A percentile compares a stretch with the other conserved stretches of the same genome.
Evolutionary conservation across 2,329 filamentous ascomycete species (phyloP).

Genomic region (Xylariaceae sp.): DNA sequence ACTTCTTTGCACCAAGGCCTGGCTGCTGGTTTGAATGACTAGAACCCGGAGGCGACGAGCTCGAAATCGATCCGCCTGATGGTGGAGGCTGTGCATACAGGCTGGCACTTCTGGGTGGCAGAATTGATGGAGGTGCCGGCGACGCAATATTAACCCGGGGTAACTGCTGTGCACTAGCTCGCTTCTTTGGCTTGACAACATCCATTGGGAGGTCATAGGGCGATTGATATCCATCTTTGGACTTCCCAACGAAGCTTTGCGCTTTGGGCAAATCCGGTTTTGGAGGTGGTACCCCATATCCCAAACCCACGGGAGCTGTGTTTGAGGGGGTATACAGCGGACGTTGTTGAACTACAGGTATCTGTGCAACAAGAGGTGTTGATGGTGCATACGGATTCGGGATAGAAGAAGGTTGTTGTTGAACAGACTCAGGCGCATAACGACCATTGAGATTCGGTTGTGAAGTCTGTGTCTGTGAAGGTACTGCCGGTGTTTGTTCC

Average conservation of each 20-base stretch:
- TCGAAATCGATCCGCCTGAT: slow-evolving; percentile 34
- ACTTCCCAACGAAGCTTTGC: slow-evolving; percentile 88
- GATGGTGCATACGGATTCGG: slow-evolving; percentile 58
- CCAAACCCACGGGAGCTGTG: slow-evolving; percentile 40
- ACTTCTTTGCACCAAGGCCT: slow-evolving; percentile 42
- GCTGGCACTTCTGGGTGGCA: slow-evolving; percentile 69
- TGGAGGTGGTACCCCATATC: slow-evolving; percentile 48
- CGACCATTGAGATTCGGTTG: slow-evolving; percentile 43
- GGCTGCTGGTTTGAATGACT: slow-evolving; percentile 46
- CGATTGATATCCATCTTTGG: slow-evolving; percentile 90
- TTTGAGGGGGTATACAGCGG: slow-evolving; percentile 40
- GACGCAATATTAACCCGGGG: slow-evolving; percentile 48
- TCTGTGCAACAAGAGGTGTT: slow-evolving; percentile 46
- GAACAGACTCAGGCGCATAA: slow-evolving; percentile 42
- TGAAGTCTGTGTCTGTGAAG: slow-evolving; percentile 32
- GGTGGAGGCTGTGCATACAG: slow-evolving; percentile 50
- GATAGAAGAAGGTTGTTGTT: slow-evolving; percentile 34
- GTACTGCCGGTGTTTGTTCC: slow-evolving; percentile 40
- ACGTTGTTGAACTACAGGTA: slow-evolving; percentile 35
- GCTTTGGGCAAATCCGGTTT: slow-evolving; percentile 61
- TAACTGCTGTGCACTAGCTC: slow-evolving; percentile 64
- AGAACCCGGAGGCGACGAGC: slow-evolving; percentile 46
- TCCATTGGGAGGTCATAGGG: slow-evolving; percentile 96
- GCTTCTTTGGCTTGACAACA: slow-evolving; percentile 75
- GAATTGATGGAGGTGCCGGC: slow-evolving; percentile 52